Base-by-base conservation (phyloP, 306 rosid species). In the Ziziphus jujuba region DNA sequence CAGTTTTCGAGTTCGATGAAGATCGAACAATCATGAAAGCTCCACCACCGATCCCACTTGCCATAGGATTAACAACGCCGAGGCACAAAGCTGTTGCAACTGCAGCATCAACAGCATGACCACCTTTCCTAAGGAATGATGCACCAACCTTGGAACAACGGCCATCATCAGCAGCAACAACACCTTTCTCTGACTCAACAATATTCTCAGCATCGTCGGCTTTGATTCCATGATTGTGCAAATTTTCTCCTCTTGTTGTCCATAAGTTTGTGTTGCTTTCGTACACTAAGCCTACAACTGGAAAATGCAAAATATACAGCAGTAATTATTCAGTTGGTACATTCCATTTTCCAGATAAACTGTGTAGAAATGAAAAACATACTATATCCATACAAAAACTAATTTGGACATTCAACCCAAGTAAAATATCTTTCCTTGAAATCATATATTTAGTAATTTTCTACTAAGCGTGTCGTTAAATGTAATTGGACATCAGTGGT, bases 1-100 rank as follows among this genome's bases (percentile, higher is more conserved):
- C 72, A 1, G 95, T 59, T 55, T 75, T 61, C 20, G 66, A 71
- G 61, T 87, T 86, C 11, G 85, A 74, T 56, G 97, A 84, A 24
- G 91, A 87, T 54, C 84, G 57, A 14, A 92, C 84, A 14, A 90
- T 56, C 91, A 92, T 86, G 81, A 92, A 92, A 52, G 77, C 82
- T 13, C 98, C 97, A n/a, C 98, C 97, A 16, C 98, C 98, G 5
- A 92, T 86, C 75, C 98, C 98, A 59, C 98, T 92, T 14, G 93
- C 83, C 74, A 75, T 72, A 17, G 87, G 61, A 59, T 72, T 67
- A 70, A 92, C 97, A 48, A 92, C 93, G 51, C 98, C 98, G 5
- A 84, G 63, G 70, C 98, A 92, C 75, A 90, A 74, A 35, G 97
- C 81, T 21, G 98, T 70, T 14, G 91, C 97, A 57, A 90, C 96